Evolutionary conservation across 2,329 filamentous ascomycete species (phyloP).

Genomic region (Aspergillus eucalypticola): DNA sequence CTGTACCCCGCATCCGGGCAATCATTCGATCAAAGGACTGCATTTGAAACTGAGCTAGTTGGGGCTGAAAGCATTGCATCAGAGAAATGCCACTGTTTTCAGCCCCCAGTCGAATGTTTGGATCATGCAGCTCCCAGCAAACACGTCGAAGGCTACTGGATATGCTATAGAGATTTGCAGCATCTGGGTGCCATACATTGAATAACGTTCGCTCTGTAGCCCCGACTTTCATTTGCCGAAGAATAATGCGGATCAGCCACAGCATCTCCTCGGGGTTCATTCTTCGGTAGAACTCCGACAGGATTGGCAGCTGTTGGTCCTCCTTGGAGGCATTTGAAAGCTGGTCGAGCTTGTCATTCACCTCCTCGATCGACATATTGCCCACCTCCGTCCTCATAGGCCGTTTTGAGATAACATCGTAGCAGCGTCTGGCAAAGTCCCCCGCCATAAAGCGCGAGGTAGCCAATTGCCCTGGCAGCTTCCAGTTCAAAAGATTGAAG

Average conservation of each 20-base stretch:
- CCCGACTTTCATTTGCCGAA: constrained; percentile 73
- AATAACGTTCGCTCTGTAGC: constrained; percentile 89
- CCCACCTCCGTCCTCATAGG: constrained; percentile 73
- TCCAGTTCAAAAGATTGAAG: constrained; percentile 85
- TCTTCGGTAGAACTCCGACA: constrained; percentile 78
- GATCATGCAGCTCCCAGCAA: constrained; percentile 89
- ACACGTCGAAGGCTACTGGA: constrained; percentile 87
- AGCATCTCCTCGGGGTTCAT: constrained; percentile 94
- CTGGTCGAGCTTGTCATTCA: constrained; percentile 81
- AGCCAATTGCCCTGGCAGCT: constrained; percentile 71
- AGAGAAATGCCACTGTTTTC: constrained; percentile 73
- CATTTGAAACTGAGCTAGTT: constrained; percentile 89
- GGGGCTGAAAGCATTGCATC: constrained; percentile 96
- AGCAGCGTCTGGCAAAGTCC: constrained; percentile 89
- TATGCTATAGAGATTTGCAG: constrained; percentile 78
- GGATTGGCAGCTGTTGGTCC: constrained; percentile 77
- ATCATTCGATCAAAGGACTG: constrained; percentile 80
- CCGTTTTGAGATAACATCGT: constrained; percentile 80
- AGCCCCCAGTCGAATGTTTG: constrained; percentile 68
- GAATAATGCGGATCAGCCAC: constrained; percentile 92
- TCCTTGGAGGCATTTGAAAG: constrained; percentile 76
- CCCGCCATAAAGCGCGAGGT: constrained; percentile 67
- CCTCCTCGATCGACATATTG: constrained; percentile 81
- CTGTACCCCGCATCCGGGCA: constrained; percentile 62
- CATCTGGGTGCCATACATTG: constrained; percentile 77